phyloP scores from a whole-genome alignment of 495 filamentous ascomycete genomes.

The Podospora anserina region DNA sequence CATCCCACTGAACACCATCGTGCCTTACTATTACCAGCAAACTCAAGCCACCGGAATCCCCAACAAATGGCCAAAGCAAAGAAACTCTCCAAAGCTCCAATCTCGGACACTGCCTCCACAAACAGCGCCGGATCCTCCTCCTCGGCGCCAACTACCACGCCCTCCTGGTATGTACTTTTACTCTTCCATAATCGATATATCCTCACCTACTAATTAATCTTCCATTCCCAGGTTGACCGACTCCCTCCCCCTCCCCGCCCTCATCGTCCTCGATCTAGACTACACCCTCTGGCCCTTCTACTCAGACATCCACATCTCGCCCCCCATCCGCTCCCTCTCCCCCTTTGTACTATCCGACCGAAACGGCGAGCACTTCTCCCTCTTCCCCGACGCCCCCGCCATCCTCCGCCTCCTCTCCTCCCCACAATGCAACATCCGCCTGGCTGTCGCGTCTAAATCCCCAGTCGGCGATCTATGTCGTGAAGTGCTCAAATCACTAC shows the following conservation, averaged over 20 bases:
- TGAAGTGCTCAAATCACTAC: conserved; percentile 73
- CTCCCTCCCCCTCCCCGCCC: conserved; percentile 73
- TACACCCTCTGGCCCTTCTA: conserved; percentile 98
- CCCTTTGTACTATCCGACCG: conserved; percentile 54
- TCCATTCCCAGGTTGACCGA: conserved; percentile 56
- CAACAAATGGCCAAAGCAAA: conserved; percentile 20
- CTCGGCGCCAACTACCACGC: conserved; percentile 18
- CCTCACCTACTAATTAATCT: conserved; percentile 10
- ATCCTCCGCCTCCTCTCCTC: conserved; percentile 61
- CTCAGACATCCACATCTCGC: conserved; percentile 86
- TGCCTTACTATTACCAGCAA: too few species aligned
- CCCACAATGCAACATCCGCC: conserved; percentile 44
- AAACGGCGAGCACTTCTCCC: conserved; percentile 72
- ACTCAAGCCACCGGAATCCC: neutral
- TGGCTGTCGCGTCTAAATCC: conserved; percentile 82
- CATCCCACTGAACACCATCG: neutral
- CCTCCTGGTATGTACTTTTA: neutral
- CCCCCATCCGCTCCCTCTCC: conserved; percentile 66
- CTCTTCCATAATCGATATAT: neutral
- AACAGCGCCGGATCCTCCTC: conserved; percentile 7
- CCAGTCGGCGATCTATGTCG: conserved; percentile 73
- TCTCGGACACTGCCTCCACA: conserved; percentile 14
- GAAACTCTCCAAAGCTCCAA: conserved; percentile 13
- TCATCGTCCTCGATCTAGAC: conserved; percentile 92
- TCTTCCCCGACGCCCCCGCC: conserved; percentile 73